phyloP scores from a whole-genome alignment of 768 basidiomycete genomes.

The Termitomyces bulborhizus region DNA sequence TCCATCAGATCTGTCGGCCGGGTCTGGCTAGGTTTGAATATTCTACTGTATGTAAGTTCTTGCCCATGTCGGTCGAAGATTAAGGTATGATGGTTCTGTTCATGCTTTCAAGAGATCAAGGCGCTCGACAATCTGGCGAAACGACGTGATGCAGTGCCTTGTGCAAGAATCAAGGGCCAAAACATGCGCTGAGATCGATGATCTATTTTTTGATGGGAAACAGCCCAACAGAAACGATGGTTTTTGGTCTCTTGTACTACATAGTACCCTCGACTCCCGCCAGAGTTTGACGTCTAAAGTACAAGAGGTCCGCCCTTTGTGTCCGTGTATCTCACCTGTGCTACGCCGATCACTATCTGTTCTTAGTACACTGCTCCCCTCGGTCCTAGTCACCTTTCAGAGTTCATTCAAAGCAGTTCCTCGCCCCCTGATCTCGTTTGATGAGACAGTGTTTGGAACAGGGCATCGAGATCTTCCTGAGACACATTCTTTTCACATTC shows the following conservation, averaged over 20 bases:
- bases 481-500: conserved; percentile 6
- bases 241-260: no score
- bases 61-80: no score
- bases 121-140: background rate
- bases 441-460: conserved; percentile 9
- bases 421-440: conserved; percentile 6
- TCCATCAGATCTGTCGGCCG: no score
- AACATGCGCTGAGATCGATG: conserved; percentile 12
- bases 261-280: background rate
- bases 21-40: no score
- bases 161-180: background rate
- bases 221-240: no score
- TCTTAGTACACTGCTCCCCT: background rate
- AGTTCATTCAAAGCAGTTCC: background rate
- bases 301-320: background rate
- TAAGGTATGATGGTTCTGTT: background rate
- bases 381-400: background rate
- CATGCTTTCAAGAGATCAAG: no score
- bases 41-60: no score
- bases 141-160: conserved; percentile 7
- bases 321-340: background rate
- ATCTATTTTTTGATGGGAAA: conserved; percentile 9
- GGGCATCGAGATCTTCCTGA: conserved; percentile 2
- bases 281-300: conserved; percentile 2
- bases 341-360: background rate